These are phyloP conservation scores for Phoma herbarum DNA, from an alignment of 2,329 filamentous ascomycete genomes.

Conservation along the genomic window DNA sequence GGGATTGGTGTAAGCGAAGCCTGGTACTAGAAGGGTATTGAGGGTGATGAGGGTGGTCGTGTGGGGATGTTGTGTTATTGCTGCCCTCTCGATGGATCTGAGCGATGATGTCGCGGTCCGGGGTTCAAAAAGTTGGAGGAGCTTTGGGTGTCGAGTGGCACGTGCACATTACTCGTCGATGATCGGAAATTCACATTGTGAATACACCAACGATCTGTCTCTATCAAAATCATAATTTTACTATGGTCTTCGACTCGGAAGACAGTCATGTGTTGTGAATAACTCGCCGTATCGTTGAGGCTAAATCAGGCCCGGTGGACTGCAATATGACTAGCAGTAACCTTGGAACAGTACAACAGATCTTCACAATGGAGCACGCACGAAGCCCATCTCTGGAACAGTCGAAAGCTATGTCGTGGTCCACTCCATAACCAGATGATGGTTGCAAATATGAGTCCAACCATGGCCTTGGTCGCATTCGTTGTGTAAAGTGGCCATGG, in stretches of 20 bases:
- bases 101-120: conserved; percentile 23
- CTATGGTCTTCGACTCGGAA: no score
- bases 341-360: background rate
- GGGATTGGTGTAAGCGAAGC: background rate
- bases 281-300: background rate
- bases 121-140: conserved; percentile 19
- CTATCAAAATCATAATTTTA: no score
- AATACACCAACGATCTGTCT: background rate
- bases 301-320: background rate
- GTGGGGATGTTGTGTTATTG: conserved; percentile 10
- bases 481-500: background rate
- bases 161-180: background rate
- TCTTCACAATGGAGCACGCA: background rate
- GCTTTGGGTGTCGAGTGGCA: conserved; percentile 1
- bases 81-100: conserved; percentile 1
- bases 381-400: background rate
- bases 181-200: background rate
- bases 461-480: background rate
- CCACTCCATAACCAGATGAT: background rate
- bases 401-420: background rate
- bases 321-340: background rate
- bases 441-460: background rate
- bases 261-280: no score
- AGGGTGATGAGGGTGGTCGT: background rate
- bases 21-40: background rate